Evolutionary conservation across 225 moss, liverwort and hornwort species (phyloP).

Genomic region (Bryum argenteum): DNA sequence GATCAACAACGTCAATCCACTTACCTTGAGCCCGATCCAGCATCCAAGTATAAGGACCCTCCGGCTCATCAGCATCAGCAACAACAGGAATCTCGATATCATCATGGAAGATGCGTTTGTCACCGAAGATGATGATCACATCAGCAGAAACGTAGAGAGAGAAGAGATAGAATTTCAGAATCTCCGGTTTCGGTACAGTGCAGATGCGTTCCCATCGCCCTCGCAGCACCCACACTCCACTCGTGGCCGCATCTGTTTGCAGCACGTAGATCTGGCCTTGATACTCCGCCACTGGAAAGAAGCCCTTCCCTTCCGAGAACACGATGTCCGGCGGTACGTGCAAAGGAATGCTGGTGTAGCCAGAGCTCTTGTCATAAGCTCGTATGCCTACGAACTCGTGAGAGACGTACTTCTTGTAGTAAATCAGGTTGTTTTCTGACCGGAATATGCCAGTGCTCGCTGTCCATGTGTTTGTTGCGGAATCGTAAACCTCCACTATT

Average conservation of each 20-base stretch:
- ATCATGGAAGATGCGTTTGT: slow-evolving; percentile 4
- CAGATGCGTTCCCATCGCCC: slow-evolving; percentile 39
- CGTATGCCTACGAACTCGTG: slow-evolving; percentile 34
- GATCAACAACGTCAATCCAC: slow-evolving; percentile 30
- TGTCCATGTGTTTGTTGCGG: slow-evolving; percentile 31
- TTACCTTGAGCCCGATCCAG: slow-evolving; percentile 26
- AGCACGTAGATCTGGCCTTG: slow-evolving; percentile 37
- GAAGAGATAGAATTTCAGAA: slow-evolving; percentile 26
- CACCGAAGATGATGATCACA: slow-evolving; percentile 24
- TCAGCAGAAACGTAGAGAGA: slow-evolving; percentile 35
- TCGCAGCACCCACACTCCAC: slow-evolving; percentile 36
- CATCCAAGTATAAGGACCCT: slow-evolving; percentile 23
- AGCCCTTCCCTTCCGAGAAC: slow-evolving; percentile 17
- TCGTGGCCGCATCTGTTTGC: background rate
- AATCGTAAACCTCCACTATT: slow-evolving; percentile 37
- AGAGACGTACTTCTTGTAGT: slow-evolving; percentile 28
- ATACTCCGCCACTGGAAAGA: slow-evolving; percentile 28
- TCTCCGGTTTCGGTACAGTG: slow-evolving; percentile 26
- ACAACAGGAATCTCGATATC: slow-evolving; percentile 4
- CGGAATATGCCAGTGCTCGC: slow-evolving; percentile 20
- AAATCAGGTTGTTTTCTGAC: slow-evolving; percentile 23
- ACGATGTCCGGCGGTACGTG: slow-evolving; percentile 16
- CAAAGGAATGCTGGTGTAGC: slow-evolving; percentile 18
- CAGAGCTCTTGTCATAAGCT: slow-evolving; percentile 31
- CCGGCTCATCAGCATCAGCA: background rate